A percentile compares a stretch with the other conserved stretches of the same genome.
phyloP scores from a whole-genome alignment of 2,329 filamentous ascomycete species.

The Blastomyces emzantsi region DNA sequence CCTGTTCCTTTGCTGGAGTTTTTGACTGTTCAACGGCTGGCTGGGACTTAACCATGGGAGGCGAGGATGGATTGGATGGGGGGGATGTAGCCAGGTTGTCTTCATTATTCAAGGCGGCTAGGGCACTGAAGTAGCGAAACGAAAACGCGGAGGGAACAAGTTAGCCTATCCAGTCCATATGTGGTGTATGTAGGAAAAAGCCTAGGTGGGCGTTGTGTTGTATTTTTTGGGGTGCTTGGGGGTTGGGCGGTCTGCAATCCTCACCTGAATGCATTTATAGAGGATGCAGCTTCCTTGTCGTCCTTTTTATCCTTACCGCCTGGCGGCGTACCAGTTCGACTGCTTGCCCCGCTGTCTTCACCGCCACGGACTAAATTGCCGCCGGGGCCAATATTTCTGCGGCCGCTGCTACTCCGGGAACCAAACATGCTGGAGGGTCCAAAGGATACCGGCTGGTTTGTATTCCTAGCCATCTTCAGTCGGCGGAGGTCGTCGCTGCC shows the following conservation, averaged over 20 bases:
- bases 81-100: slow-evolving; percentile 42
- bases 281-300: slow-evolving; percentile 53
- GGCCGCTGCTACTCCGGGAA: slow-evolving; percentile 81
- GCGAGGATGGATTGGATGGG: slow-evolving; percentile 41
- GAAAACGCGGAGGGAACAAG: slow-evolving; percentile 8
- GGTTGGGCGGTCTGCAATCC: slow-evolving; percentile 24
- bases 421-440: slow-evolving; percentile 81
- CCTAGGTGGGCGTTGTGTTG: background rate
- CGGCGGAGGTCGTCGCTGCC: slow-evolving; percentile 86
- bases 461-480: slow-evolving; percentile 54
- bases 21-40: slow-evolving; percentile 36
- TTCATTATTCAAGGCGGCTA: slow-evolving; percentile 39
- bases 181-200: slow-evolving; percentile 19
- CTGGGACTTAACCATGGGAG: slow-evolving; percentile 39
- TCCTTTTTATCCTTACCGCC: slow-evolving; percentile 52
- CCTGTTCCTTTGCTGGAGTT: slow-evolving; percentile 11
- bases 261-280: slow-evolving; percentile 92
- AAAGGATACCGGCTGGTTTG: slow-evolving; percentile 56
- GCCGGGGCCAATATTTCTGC: slow-evolving; percentile 61
- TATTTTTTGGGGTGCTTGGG: background rate
- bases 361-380: slow-evolving; percentile 62
- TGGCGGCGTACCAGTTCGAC: slow-evolving; percentile 81
- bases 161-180: slow-evolving; percentile 13
- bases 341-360: slow-evolving; percentile 81
- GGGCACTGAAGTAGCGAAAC: slow-evolving; percentile 29